phyloP scores from a whole-genome alignment of 768 basidiomycete species.

The Coprinellus aureogranulatus region DNA sequence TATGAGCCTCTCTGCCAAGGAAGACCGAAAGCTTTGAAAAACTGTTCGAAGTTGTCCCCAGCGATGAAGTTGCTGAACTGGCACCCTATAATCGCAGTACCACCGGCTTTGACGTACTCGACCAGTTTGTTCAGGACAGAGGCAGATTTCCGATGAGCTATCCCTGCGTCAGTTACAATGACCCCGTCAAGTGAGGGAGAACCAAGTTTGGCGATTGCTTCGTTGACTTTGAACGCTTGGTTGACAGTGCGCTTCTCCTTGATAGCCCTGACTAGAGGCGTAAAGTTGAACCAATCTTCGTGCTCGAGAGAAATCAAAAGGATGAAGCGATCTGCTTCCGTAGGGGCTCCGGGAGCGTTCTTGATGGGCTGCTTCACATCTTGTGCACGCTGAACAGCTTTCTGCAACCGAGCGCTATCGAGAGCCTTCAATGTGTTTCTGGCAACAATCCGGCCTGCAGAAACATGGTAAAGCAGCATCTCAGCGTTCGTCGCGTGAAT shows the following conservation, averaged over 20 bases:
- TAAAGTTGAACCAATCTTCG: conserved; percentile 19
- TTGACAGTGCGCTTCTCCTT: conserved; percentile 20
- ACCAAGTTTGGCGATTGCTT: conserved; percentile 24
- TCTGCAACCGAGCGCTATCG: no score
- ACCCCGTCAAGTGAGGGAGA: conserved; percentile 29
- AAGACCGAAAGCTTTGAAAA: conserved; percentile 33
- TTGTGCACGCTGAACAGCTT: no score
- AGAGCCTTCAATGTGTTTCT: no score
- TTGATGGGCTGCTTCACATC: no score
- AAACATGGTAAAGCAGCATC: no score
- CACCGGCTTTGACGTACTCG: conserved; percentile 36
- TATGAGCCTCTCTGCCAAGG: conserved; percentile 39
- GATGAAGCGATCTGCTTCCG: conserved; percentile 18
- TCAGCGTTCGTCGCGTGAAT: no score
- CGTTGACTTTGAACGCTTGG: conserved; percentile 12
- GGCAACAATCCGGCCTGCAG: no score
- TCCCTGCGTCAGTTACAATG: conserved; percentile 35
- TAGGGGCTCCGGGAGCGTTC: background rate
- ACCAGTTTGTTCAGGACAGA: conserved; percentile 29
- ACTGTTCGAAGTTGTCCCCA: conserved; percentile 20
- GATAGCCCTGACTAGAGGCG: conserved; percentile 27
- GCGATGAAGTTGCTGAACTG: conserved; percentile 29
- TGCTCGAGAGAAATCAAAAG: conserved; percentile 30
- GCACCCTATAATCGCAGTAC: conserved; percentile 35
- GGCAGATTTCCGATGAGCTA: conserved; percentile 22